Base-by-base conservation (phyloP, 805 yeast genomes). In the Candida adriatica region DNA sequence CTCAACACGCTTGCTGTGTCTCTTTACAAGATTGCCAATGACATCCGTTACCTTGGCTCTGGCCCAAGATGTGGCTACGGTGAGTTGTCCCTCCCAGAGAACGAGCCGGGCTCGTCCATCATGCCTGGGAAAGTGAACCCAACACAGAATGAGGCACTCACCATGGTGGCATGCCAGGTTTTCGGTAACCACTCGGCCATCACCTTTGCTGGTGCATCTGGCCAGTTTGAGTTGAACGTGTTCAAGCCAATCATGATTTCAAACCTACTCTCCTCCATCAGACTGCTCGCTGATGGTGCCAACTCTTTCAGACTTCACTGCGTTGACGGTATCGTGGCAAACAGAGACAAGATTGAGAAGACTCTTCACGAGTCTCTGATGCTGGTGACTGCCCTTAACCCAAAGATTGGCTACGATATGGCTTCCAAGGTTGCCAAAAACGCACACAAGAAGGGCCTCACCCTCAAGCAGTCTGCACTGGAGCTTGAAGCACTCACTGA, bases 51-150 rank as follows among this genome's bases (percentile, higher is more conserved):
- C 74, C 76, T 92, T 50, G 98, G 97, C 44, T 85, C 96, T 28
- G 98, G 98, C 53, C 98, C 98, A 58, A 82, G 98, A 69, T 92
- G 98, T 66, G 98, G 98, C 43, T 92, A 92, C 66, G 96, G 96
- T 35, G 98, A 92, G 66, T 75, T 92, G 48, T 57, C 86, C 17
- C 70, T 92, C 49, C 98, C 98, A 43, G 97, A 90, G 69, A 92
- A 92, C 64, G 98, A 92, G 69, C 98, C 98, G 36, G 98, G 98
- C 56, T 86, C 96, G 38, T 87, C 96, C 18, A 92, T 92, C 63
- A 92, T 92, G 98, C 98, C 98, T 32, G 98, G 98, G 59, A 92
- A 92, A 69, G 96, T 92, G 43, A 92, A 92, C 74, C 98, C 98
- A 46, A 92, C 98, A 35, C 98, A 92, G 70, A 88, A 88, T 62